Base-by-base conservation (phyloP, 2,329 filamentous ascomycete species). In the Colletotrichum horii region DNA sequence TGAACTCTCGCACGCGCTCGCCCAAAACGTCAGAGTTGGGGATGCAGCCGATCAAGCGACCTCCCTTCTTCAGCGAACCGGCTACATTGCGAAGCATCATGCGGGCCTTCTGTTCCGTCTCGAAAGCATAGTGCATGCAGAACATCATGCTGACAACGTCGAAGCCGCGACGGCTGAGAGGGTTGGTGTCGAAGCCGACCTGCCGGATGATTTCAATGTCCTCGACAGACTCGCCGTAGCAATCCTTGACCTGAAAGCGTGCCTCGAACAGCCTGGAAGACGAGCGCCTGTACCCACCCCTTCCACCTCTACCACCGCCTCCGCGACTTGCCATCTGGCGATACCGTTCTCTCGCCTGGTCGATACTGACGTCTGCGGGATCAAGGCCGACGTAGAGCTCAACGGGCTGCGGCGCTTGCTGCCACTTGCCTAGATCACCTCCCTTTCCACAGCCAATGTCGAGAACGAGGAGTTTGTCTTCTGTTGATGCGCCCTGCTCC, bases 141-240 rank as follows among this genome's bases (percentile, higher is more conserved):
- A 99, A 99, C 97, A 99, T 99, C 92, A 98, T 98, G 82, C 94
- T 96, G 77, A 99, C 96, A 56, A 98, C 94, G 83, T 99, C 97
- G 80, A 98, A 99, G 6, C 96, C 96, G 71, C 94, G 94, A 69
- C 92, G 92, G 76, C 93, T 84, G 92, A 94, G 86, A 88, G 94
- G 80, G 87, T 93, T 93, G 0, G 91, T 88, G 81, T 98, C 95
- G 79, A 98, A 98, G 26, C 97, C 97, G 34, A 99, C 95, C 72
- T 98, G 91, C 65, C 91, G 91, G 66, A 99, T 89, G 78, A 98
- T 94, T 16, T 93, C 92, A 60, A 98, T 89, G 75, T 97, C 93
- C 71, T 93, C 95, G 58, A 99, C 90, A 79, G 92, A 93, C 83
- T 97, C 93, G 16, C 94, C 94, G 82, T 96, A 99, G 83, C 96